These are phyloP conservation scores for Aspergillus affinis DNA, from an alignment of 495 filamentous ascomycete species.

Conservation along the genomic window DNA sequence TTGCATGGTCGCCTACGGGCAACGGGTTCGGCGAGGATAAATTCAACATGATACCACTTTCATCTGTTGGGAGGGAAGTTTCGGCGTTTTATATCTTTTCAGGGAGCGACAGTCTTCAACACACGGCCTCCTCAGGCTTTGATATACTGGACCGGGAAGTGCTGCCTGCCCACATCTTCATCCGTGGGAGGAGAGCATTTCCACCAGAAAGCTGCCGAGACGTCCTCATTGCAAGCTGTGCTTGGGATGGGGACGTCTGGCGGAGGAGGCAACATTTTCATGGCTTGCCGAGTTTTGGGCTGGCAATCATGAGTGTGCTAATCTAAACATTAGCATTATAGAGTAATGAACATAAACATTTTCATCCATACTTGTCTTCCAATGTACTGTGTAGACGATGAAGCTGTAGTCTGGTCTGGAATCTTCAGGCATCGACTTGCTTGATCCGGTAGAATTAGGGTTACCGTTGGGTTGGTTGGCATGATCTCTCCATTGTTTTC, in stretches of 20 bases:
- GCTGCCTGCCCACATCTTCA: constrained; percentile 5
- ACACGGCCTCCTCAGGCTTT: constrained; percentile 20
- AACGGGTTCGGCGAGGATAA: constrained; percentile 48
- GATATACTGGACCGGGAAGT: constrained; percentile 13
- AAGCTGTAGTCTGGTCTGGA: too few relatives aligned
- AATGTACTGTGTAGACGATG: background rate
- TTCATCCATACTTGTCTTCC: constrained; percentile 2
- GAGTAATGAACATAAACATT: constrained; percentile 32
- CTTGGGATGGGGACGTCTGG: constrained; percentile 15
- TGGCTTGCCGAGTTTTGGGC: background rate
- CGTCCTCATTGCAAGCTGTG: constrained; percentile 12
- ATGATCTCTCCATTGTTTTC: too few relatives aligned
- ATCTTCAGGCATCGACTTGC: too few relatives aligned
- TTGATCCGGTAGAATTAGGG: too few relatives aligned
- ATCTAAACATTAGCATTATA: constrained; percentile 51
- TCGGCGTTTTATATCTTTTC: constrained; percentile 38
- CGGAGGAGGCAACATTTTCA: constrained; percentile 11
- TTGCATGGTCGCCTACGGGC: constrained; percentile 42
- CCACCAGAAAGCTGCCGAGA: background rate
- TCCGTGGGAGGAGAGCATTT: constrained; percentile 3
- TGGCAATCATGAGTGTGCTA: constrained; percentile 29
- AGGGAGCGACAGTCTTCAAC: constrained; percentile 49
- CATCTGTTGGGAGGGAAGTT: constrained; percentile 49
- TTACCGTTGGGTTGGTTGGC: too few relatives aligned
- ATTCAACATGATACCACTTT: constrained; percentile 59